Conservation (phyloP, 305 asterid species). For the Fraxinus baroniana region DNA sequence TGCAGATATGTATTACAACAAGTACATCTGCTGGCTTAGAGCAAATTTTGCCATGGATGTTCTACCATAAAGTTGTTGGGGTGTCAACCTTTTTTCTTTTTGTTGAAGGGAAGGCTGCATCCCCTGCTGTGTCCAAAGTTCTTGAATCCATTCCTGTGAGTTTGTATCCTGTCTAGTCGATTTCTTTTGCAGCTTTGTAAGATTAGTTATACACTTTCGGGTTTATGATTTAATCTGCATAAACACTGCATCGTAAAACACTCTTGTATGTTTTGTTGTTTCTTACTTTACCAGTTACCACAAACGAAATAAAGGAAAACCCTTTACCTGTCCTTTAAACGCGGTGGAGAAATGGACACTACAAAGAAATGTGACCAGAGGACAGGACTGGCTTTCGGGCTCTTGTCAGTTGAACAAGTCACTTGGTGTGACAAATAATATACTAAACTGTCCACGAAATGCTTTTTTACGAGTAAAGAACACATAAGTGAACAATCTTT, state of each 20-base stretch:
- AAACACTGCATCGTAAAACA: not conserved
- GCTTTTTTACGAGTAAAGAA: not conserved
- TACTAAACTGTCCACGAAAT: not conserved
- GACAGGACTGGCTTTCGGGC: not conserved
- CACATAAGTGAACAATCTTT: not conserved
- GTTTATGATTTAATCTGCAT: conserved; percentile 7
- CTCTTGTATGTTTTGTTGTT: not conserved
- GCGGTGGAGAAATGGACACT: not conserved
- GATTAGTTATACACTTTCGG: not conserved
- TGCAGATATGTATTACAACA: conserved; percentile 67
- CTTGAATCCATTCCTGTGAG: conserved; percentile 73
- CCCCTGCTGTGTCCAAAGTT: conserved; percentile 66
- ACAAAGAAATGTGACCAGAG: not conserved
- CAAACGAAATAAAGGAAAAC: not conserved
- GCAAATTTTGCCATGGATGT: conserved; percentile 79
- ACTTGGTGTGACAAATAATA: not conserved
- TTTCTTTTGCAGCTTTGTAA: conserved; percentile 11
- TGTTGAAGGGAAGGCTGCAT: conserved; percentile 82
- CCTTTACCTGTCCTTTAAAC: not conserved
- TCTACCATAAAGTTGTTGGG: conserved; percentile 70
- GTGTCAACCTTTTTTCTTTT: conserved; percentile 72
- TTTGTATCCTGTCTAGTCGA: conserved; percentile 7
- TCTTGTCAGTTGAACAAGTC: not conserved
- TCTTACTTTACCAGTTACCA: not conserved
- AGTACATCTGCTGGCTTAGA: conserved; percentile 77